Conservation (phyloP, 305 asterid genomes). For the Fraxinus angustifolia region DNA sequence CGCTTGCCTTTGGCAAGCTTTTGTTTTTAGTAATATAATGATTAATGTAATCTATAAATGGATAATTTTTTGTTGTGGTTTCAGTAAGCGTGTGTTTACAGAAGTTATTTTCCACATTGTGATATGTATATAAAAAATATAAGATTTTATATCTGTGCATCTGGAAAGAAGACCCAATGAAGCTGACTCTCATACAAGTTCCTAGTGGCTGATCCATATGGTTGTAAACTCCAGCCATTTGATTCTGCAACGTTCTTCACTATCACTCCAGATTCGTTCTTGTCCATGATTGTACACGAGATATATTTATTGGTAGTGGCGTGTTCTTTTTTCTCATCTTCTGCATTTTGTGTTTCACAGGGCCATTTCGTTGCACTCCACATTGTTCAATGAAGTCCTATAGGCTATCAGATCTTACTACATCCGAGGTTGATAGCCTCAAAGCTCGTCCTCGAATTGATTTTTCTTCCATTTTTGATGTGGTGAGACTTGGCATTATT, state of each 20-base stretch:
- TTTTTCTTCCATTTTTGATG: constrained; percentile 70
- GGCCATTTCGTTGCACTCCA: constrained; percentile 38
- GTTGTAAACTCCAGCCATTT: neutral
- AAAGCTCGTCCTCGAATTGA: constrained; percentile 91
- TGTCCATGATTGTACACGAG: neutral
- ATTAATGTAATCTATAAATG: neutral
- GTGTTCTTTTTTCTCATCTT: constrained; percentile 10
- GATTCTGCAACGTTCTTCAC: neutral
- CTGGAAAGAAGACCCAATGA: neutral
- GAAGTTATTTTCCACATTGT: neutral
- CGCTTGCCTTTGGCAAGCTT: neutral
- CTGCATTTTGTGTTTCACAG: constrained; percentile 34
- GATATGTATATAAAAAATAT: neutral
- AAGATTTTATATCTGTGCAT: neutral
- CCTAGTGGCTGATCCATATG: neutral
- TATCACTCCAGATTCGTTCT: neutral
- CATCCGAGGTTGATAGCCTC: constrained; percentile 74
- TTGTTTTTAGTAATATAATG: neutral
- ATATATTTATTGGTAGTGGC: neutral
- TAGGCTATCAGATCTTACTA: constrained; percentile 73
- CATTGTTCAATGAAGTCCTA: constrained; percentile 81
- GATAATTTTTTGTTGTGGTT: neutral
- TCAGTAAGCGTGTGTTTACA: neutral
- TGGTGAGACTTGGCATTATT: constrained; percentile 49
- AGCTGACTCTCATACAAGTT: neutral